Percentiles rank a stretch among this genome's conserved stretches.
phyloP scores from a whole-genome alignment of 2,329 filamentous ascomycete genomes.

The Myriangium duriaei region DNA sequence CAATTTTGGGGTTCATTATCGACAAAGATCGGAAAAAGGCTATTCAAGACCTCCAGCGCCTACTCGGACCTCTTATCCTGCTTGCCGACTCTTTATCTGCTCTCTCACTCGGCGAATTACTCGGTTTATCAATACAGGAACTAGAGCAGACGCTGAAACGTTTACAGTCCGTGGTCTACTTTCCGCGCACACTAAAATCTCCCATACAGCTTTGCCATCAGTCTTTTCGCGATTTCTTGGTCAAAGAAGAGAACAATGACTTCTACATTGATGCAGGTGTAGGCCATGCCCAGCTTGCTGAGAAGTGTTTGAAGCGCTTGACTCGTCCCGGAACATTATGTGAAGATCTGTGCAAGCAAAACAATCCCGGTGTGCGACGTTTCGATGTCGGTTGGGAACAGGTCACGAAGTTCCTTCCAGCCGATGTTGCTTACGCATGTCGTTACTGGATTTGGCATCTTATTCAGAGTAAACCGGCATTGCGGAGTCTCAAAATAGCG shows the following conservation, averaged over 20 bases:
- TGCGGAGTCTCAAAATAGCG: neutral
- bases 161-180: too few relatives aligned
- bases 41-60: too few relatives aligned
- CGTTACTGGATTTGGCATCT: neutral
- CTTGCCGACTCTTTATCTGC: too few relatives aligned
- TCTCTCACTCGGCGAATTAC: too few relatives aligned
- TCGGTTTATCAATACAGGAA: too few relatives aligned
- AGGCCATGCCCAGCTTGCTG: neutral
- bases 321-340: neutral
- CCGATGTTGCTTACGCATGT: neutral
- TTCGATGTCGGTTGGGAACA: neutral
- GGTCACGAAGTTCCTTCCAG: neutral
- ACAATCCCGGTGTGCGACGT: neutral
- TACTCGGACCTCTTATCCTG: too few relatives aligned
- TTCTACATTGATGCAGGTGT: neutral
- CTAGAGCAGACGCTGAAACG: too few relatives aligned
- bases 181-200: too few relatives aligned
- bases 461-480: neutral
- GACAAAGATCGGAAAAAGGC: too few relatives aligned
- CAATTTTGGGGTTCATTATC: too few relatives aligned
- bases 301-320: neutral
- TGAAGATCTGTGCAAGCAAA: neutral
- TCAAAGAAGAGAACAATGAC: neutral
- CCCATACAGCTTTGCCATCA: neutral
- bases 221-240: conserved; percentile 1